A percentile compares a stretch with the other conserved stretches of the same genome.
phyloP scores from a whole-genome alignment of 2,329 filamentous ascomycete genomes.

The Xylaria sp. region DNA sequence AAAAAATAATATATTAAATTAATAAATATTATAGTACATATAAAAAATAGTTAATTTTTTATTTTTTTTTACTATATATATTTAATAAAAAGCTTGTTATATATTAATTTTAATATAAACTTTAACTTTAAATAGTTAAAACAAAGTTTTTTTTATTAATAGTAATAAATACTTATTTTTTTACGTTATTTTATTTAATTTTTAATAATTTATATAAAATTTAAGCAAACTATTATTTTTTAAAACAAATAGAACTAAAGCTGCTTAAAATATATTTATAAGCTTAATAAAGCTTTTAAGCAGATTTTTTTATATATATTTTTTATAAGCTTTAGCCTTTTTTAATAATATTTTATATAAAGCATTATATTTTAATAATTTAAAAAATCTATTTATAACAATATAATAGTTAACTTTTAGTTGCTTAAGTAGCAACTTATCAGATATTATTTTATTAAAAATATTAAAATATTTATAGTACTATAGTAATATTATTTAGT shows the following conservation, averaged over 20 bases:
- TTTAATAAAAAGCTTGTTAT: not conserved
- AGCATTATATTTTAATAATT: not conserved
- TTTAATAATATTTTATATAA: conserved; percentile 5
- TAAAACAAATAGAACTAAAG: not conserved
- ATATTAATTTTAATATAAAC: conserved; percentile 8
- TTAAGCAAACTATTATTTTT: not conserved
- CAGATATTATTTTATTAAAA: not conserved
- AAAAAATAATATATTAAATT: conserved; percentile 9
- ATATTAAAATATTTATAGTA: conserved; percentile 2
- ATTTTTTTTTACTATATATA: not conserved
- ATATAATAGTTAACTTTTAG: not conserved
- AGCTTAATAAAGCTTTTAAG: conserved; percentile 1
- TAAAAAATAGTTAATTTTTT: not conserved
- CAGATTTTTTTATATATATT: conserved; percentile 3
- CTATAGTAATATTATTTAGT: not conserved
- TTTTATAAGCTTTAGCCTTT: not conserved
- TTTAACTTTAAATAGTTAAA: not conserved
- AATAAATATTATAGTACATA: not conserved
- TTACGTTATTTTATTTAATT: not conserved
- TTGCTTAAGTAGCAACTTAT: not conserved
- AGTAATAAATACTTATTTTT: not conserved
- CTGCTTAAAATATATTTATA: not conserved
- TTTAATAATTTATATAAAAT: not conserved
- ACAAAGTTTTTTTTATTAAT: not conserved
- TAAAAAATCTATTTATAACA: not conserved